phyloP scores from a whole-genome alignment of 2,329 filamentous ascomycete genomes.

The Colletotrichum sp. region DNA sequence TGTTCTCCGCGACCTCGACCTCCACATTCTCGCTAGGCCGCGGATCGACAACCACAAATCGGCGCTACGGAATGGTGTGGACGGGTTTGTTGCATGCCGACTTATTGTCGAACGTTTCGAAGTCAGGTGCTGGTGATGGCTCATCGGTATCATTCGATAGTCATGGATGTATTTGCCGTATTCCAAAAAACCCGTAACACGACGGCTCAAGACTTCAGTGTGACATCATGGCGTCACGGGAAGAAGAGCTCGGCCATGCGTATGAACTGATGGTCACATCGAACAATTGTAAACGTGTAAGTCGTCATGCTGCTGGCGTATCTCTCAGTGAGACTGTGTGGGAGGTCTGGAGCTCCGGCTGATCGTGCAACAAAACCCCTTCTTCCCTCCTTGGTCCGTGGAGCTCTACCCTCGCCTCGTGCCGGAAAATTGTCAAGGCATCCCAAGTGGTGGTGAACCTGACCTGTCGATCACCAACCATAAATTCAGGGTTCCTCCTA shows the following conservation, averaged over 20 bases:
- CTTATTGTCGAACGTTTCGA: neutral
- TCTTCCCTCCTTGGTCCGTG: neutral
- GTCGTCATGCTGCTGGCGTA: neutral
- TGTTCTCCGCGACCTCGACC: neutral
- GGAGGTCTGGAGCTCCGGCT: neutral
- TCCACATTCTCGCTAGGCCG: neutral
- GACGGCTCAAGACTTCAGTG: neutral
- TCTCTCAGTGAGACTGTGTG: neutral
- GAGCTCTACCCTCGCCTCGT: neutral
- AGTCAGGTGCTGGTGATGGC: neutral
- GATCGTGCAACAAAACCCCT: neutral
- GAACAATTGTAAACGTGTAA: neutral
- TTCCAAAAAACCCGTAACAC: neutral
- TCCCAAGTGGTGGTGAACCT: neutral
- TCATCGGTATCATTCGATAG: neutral
- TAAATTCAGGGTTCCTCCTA: constrained; percentile 4
- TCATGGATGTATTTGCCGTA: neutral
- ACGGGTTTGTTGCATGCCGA: constrained; percentile 1
- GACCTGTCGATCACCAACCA: constrained; percentile 2
- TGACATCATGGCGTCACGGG: neutral
- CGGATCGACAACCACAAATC: neutral
- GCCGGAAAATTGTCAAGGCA: neutral
- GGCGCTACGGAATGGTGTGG: constrained; percentile 1
- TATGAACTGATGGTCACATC: neutral
- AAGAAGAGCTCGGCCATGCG: neutral